These are phyloP conservation scores for Fusarium algeriense DNA, from an alignment of 2,329 filamentous ascomycete species.

Conservation along the genomic window DNA sequence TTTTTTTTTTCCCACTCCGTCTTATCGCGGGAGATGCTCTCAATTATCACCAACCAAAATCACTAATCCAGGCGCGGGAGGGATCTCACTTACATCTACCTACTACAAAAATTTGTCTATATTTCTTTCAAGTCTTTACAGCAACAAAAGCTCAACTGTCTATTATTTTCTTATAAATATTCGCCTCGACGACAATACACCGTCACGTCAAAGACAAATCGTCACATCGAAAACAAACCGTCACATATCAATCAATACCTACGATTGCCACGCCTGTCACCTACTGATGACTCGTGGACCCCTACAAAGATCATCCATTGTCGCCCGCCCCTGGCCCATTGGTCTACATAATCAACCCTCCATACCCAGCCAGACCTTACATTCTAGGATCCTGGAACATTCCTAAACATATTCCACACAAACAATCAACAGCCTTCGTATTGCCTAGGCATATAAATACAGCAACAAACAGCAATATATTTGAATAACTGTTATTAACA, in stretches of 20 bases:
- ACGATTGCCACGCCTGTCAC: conserved; percentile 10
- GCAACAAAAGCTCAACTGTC: not conserved
- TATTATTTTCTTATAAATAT: conserved; percentile 14
- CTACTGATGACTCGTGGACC: conserved; percentile 19
- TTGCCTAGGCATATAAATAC: conserved; percentile 12
- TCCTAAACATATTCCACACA: conserved; percentile 45
- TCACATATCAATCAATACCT: conserved; percentile 2
- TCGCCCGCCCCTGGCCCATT: conserved; percentile 30
- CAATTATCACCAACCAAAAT: conserved; percentile 9
- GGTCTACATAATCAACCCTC: conserved; percentile 33
- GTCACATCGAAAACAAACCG: not conserved
- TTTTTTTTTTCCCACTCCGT: not conserved
- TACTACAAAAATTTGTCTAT: not conserved
- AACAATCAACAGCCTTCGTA: conserved; percentile 6
- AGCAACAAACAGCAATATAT: not conserved
- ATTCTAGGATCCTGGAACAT: conserved; percentile 43
- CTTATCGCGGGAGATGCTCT: not conserved
- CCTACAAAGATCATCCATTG: conserved; percentile 36
- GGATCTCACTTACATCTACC: not conserved
- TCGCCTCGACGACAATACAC: conserved; percentile 1
- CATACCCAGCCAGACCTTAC: conserved; percentile 10
- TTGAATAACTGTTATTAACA: not conserved
- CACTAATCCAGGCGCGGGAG: not conserved
- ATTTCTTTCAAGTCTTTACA: conserved; percentile 4
- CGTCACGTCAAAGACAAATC: not conserved